These are phyloP conservation scores for Atractiella rhizophila DNA, from an alignment of 768 basidiomycete genomes.

Conservation along the genomic window DNA sequence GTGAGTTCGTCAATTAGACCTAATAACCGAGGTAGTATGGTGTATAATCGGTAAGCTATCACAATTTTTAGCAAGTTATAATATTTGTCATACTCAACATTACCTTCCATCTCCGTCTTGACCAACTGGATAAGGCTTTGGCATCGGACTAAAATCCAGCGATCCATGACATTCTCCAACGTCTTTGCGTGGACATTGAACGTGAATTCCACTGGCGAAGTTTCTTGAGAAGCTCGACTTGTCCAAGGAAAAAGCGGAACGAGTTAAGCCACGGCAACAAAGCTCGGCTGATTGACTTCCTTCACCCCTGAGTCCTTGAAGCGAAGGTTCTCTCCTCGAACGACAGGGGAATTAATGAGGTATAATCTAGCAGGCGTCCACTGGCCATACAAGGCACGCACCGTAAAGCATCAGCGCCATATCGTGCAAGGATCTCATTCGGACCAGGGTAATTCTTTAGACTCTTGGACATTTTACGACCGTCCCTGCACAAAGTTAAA, in stretches of 20 bases:
- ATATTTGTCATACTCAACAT: no score
- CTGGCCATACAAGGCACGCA: conserved; percentile 18
- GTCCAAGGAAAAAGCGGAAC: conserved; percentile 97
- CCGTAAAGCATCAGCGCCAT: conserved; percentile 89
- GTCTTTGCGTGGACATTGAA: conserved; percentile 67
- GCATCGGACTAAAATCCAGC: conserved; percentile 94
- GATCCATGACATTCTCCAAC: conserved; percentile 86
- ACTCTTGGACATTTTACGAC: conserved; percentile 99
- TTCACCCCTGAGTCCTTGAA: conserved; percentile 97
- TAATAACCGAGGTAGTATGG: conserved; percentile 78
- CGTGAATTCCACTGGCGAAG: conserved; percentile 44
- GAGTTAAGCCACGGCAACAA: conserved; percentile 95
- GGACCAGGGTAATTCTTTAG: conserved; percentile 92
- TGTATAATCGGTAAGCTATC: conserved; percentile 69
- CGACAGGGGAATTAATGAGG: conserved; percentile 94
- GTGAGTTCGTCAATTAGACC: conserved; percentile 86
- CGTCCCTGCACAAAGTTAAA: conserved; percentile 41
- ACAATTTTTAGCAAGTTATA: no score
- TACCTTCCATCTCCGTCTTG: conserved; percentile 70
- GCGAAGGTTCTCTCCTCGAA: conserved; percentile 85
- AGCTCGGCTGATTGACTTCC: conserved; percentile 84
- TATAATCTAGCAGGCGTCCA: conserved; percentile 45
- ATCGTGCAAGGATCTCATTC: conserved; percentile 59
- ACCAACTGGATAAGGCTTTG: conserved; percentile 85
- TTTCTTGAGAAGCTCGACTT: conserved; percentile 65